Conservation (phyloP, 306 rosid species). For the Quercus aquifolioides region DNA sequence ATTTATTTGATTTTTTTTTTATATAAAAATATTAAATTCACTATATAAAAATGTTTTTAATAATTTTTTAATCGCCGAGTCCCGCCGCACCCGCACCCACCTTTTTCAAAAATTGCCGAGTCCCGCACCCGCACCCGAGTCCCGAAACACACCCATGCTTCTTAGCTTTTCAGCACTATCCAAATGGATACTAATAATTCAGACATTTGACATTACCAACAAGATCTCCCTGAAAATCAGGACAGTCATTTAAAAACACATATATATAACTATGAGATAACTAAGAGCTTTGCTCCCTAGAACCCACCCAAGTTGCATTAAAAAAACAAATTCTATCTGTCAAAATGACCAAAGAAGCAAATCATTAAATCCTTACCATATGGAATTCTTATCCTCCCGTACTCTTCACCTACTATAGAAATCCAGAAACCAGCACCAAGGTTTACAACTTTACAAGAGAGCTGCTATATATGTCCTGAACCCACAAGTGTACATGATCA, state of each 20-base stretch:
- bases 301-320: slow-evolving; percentile 11
- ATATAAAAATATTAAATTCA: too few relatives aligned
- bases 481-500: slow-evolving; percentile 40
- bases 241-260: background rate
- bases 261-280: too few relatives aligned
- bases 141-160: too few relatives aligned
- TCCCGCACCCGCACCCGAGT: too few relatives aligned
- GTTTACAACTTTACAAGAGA: slow-evolving; percentile 6
- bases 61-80: too few relatives aligned
- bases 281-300: slow-evolving; percentile 15
- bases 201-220: background rate
- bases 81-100: too few relatives aligned
- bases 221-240: slow-evolving; percentile 9
- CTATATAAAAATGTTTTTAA: too few relatives aligned
- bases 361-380: background rate
- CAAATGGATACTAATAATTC: too few relatives aligned
- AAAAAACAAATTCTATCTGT: background rate
- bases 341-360: background rate
- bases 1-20: too few relatives aligned
- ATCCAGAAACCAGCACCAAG: slow-evolving; percentile 27
- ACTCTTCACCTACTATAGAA: slow-evolving; percentile 14
- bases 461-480: slow-evolving; percentile 24
- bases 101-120: too few relatives aligned
- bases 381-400: background rate
- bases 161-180: too few relatives aligned